Evolutionary conservation across 1,284 basidiomycete genomes (phyloP).

Genomic region (Trichosporon faecale): DNA sequence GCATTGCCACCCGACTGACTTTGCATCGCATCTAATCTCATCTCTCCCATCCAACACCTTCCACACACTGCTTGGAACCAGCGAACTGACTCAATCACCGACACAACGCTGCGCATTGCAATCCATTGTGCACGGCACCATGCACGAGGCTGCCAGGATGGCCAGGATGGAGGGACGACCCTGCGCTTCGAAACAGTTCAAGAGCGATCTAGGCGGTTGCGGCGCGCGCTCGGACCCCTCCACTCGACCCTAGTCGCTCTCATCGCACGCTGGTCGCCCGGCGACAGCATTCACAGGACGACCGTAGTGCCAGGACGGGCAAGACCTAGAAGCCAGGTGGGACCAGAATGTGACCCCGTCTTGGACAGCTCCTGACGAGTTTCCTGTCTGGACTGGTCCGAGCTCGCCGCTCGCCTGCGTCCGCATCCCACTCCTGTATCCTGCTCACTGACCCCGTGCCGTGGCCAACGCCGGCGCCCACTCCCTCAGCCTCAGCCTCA

Average conservation of each 20-base stretch:
- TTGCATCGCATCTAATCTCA: neutral
- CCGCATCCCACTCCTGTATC: neutral
- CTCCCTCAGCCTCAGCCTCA: neutral
- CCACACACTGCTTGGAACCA: neutral
- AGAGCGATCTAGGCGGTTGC: neutral
- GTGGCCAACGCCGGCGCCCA: neutral
- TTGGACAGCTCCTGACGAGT: neutral
- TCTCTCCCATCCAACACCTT: neutral
- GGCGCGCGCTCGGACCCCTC: neutral
- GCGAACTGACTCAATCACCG: neutral
- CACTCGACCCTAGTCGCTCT: neutral
- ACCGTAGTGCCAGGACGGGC: neutral
- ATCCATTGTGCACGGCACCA: neutral
- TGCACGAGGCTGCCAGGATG: neutral
- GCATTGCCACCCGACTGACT: neutral
- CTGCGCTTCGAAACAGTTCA: neutral
- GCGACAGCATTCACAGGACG: neutral
- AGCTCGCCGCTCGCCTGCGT: neutral
- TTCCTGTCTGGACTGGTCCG: neutral
- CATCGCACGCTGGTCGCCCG: neutral
- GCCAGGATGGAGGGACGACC: neutral
- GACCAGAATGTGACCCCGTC: neutral
- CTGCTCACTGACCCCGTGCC: slow-evolving; percentile 2
- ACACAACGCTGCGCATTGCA: neutral
- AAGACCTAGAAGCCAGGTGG: neutral